Conservation (phyloP, 441 rosid species). For the Biscutella auriculata region DNA sequence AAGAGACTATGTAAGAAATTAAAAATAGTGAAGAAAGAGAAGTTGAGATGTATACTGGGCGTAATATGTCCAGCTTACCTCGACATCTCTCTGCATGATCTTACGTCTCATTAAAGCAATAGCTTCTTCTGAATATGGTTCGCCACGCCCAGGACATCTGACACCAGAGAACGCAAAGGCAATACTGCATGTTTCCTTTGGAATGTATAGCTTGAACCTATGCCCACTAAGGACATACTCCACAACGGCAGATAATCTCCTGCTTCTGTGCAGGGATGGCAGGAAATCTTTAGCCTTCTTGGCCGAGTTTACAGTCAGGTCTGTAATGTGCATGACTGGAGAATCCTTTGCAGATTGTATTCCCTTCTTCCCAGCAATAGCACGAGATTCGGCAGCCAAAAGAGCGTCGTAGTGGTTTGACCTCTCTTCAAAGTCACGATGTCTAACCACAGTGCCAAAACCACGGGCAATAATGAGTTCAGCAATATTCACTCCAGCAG, state of each 20-base stretch:
- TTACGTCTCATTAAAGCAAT: conserved; percentile 84
- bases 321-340: conserved; percentile 68
- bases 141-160: conserved; percentile 91
- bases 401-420: conserved; percentile 85
- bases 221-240: conserved; percentile 97
- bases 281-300: conserved; percentile 89
- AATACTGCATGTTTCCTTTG: conserved; percentile 89
- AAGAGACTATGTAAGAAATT: conserved; percentile 1
- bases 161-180: conserved; percentile 98
- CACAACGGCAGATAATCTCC: conserved; percentile 74
- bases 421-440: conserved; percentile 92
- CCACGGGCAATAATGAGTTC: conserved; percentile 79
- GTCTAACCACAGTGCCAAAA: conserved; percentile 62
- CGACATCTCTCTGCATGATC: conserved; percentile 97
- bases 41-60: background rate
- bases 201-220: conserved; percentile 83
- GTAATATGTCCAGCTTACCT: conserved; percentile 33
- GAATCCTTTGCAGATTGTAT: conserved; percentile 70
- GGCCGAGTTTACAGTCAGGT: conserved; percentile 56
- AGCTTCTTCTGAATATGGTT: conserved; percentile 88
- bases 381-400: conserved; percentile 88
- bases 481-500: conserved; percentile 57
- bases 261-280: conserved; percentile 65
- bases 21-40: background rate
- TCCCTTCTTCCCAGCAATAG: conserved; percentile 60